Evolutionary conservation across 2,329 filamentous ascomycete species (phyloP).

Genomic region (Sporothrix protearum): DNA sequence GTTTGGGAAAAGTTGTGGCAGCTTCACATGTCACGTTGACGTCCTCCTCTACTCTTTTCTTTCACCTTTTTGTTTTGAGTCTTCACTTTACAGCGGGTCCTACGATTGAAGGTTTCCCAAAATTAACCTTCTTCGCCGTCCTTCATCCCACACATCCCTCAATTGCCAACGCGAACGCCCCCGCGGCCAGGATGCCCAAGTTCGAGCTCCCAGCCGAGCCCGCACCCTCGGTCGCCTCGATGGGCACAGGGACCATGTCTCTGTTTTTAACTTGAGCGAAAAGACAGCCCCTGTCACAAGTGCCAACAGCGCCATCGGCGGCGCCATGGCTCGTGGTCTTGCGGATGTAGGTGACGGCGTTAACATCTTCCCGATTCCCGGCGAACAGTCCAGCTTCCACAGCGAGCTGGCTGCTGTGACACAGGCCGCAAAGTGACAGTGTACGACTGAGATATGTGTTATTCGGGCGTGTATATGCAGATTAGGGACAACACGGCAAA

Average conservation of each 20-base stretch:
- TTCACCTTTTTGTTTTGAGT: no score
- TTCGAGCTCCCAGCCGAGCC: background rate
- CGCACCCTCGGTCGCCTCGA: background rate
- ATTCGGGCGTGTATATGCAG: background rate
- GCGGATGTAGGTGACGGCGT: background rate
- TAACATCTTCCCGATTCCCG: background rate
- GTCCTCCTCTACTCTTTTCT: background rate
- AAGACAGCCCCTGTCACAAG: background rate
- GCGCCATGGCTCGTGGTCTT: background rate
- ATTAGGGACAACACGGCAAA: no score
- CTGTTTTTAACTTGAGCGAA: background rate
- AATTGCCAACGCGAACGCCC: background rate
- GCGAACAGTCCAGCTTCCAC: background rate
- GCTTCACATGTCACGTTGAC: background rate
- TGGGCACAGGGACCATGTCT: background rate
- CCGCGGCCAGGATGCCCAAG: background rate
- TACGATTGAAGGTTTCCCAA: background rate
- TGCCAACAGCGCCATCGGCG: background rate
- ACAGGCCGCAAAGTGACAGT: background rate
- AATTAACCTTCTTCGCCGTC: background rate
- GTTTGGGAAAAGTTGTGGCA: background rate
- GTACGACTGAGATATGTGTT: slow-evolving; percentile 1
- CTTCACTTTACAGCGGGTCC: background rate
- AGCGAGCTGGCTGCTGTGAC: background rate
- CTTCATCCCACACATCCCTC: background rate